Evolutionary conservation across 352 stramenopile genomes (phyloP).

Genomic region (Pythium periplocum): DNA sequence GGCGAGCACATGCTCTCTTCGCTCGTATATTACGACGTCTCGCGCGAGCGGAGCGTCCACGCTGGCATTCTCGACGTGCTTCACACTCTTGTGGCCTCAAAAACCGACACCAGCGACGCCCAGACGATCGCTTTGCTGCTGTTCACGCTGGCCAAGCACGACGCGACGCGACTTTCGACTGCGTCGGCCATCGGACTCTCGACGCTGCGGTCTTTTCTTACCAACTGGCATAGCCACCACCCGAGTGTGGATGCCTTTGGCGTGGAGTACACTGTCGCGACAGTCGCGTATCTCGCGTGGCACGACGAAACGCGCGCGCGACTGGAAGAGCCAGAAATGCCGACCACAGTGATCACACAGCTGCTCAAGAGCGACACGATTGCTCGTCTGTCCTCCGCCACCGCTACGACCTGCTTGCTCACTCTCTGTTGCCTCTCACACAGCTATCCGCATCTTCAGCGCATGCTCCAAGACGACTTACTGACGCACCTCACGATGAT

Average conservation of each 20-base stretch:
- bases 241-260: slow-evolving; percentile 28
- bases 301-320: slow-evolving; percentile 39
- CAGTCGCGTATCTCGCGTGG: slow-evolving; percentile 55
- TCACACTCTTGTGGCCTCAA: slow-evolving; percentile 19
- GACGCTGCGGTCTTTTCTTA: slow-evolving; percentile 31
- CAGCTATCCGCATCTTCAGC: no score
- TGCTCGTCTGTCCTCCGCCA: no score
- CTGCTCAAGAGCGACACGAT: slow-evolving; percentile 15
- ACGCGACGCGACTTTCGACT: slow-evolving; percentile 36
- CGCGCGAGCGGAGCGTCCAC: slow-evolving; percentile 39
- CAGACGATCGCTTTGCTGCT: slow-evolving; percentile 39
- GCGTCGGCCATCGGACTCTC: slow-evolving; percentile 29
- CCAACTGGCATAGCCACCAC: slow-evolving; percentile 16
- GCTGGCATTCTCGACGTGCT: slow-evolving; percentile 53
- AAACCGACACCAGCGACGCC: slow-evolving; percentile 9
- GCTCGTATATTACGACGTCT: slow-evolving; percentile 50
- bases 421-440: no score
- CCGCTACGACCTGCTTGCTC: no score
- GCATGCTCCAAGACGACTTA: no score
- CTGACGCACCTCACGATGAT: no score
- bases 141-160: slow-evolving; percentile 44
- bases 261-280: slow-evolving; percentile 30
- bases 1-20: slow-evolving; percentile 45
- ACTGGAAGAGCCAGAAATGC: slow-evolving; percentile 12
- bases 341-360: slow-evolving; percentile 14